Base-by-base conservation (phyloP, 108 stramenopile genomes). In the Nannochloropsis salina region DNA sequence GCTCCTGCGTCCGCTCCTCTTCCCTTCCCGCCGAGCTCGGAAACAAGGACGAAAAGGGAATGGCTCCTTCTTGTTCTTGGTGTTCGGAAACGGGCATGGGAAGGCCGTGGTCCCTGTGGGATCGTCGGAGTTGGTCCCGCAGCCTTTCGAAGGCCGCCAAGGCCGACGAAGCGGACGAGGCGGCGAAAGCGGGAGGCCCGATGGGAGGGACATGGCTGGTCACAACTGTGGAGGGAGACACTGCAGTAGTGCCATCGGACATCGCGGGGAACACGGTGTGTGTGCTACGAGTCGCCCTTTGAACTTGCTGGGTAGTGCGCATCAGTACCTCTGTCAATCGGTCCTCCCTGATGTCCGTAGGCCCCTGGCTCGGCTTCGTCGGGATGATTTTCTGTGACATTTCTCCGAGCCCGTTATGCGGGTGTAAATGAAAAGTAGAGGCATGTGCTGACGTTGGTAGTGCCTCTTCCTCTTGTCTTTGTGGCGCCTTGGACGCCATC, bases 91-190 rank as follows among this genome's bases (percentile, higher is more conserved):
- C 31, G 31, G 31, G 31, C 1, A 31, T 31, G 31, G 31, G 31
- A 31, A 31, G 31, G 31, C 31, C 61, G 3, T 74, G 15, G 61
- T 74, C 61, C n/a, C 61, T 31, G 31, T 74, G 3, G 61, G 61
- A 74, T 15, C 61, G 61, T 74, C n/a, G 61, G n/a, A 74, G 15
- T n/a, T 74, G 61, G 61, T 74, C n/a, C 61, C 61, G 61, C 61
- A 74, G n/a, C n/a, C n/a, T 74, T 6, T 74, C 2, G 61, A 74
- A 74, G 61, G 61, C 61, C 3, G 15, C 20, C n/a, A 74, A 74
- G n/a, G 61, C 61, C 61, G 61, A 74, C 20, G 61, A 74, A 74
- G 61, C 15, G 15, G 61, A 74, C 61, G 8, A 6, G 61, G 61
- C 4, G 61, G 61, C 15, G 61, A 8, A 74, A 74, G 61, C 20